Evolutionary conservation across 257 asterid genomes (phyloP).

Genomic region (Petrea volubilis): DNA sequence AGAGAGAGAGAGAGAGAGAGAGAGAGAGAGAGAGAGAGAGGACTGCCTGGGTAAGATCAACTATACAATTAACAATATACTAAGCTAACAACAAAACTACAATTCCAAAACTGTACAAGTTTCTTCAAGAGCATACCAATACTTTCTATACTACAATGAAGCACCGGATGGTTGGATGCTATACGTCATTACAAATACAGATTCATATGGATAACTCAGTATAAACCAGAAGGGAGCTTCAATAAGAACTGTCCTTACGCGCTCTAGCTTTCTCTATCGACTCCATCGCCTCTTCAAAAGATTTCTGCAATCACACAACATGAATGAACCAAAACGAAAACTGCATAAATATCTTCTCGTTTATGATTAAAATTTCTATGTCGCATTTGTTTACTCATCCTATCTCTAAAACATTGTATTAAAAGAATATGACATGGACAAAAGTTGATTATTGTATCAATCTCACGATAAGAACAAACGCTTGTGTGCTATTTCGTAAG

Average conservation of each 20-base stretch:
- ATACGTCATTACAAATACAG: no score
- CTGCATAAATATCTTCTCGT: no score
- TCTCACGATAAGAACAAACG: neutral
- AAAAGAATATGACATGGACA: no score
- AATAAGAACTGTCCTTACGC: slow-evolving; percentile 37
- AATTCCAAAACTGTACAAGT: neutral
- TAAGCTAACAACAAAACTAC: neutral
- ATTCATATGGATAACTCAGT: no score
- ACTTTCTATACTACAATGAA: neutral
- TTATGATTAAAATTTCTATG: no score
- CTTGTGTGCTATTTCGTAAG: no score
- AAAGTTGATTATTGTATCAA: neutral
- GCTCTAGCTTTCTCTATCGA: slow-evolving; percentile 67
- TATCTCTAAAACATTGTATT: no score
- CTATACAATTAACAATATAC: neutral
- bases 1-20: no score
- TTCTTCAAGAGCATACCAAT: neutral
- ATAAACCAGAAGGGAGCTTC: neutral
- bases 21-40: no score
- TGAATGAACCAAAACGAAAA: no score
- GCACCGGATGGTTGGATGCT: neutral
- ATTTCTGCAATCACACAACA: slow-evolving; percentile 52
- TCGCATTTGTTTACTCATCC: no score
- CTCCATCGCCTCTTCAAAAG: slow-evolving; percentile 83
- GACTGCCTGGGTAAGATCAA: neutral